Evolutionary conservation across 2,329 filamentous ascomycete genomes (phyloP).

Genomic region (Lecanicillium sp.): DNA sequence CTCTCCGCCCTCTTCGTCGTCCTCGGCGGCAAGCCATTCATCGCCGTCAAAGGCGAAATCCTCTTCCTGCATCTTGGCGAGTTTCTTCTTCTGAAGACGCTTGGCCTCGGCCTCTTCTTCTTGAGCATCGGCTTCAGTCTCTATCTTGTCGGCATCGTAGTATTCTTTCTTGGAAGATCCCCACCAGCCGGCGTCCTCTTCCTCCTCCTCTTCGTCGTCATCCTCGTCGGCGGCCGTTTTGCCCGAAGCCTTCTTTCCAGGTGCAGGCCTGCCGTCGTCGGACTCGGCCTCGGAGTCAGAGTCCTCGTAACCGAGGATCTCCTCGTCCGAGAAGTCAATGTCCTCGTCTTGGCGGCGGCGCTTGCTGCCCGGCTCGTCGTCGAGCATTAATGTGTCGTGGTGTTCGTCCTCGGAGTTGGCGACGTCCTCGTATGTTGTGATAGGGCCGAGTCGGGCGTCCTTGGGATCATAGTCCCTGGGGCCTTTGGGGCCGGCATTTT

Average conservation of each 20-base stretch:
- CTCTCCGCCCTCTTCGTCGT: conserved; percentile 46
- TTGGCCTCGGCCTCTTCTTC: conserved; percentile 91
- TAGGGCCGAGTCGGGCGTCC: conserved; percentile 56
- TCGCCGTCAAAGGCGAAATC: conserved; percentile 91
- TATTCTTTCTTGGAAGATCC: conserved; percentile 84
- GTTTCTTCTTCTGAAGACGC: conserved; percentile 82
- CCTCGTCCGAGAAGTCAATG: conserved; percentile 57
- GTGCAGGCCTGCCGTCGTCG: conserved; percentile 39
- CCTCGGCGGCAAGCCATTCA: conserved; percentile 66
- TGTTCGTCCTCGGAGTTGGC: conserved; percentile 94
- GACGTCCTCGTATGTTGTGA: conserved; percentile 71
- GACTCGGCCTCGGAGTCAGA: conserved; percentile 33
- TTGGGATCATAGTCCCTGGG: conserved; percentile 49
- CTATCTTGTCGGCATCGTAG: conserved; percentile 76
- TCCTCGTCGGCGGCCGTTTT: conserved; percentile 42
- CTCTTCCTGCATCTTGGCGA: conserved; percentile 80
- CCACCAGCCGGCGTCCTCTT: conserved; percentile 67
- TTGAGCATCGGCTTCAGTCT: conserved; percentile 63
- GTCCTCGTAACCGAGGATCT: conserved; percentile 46
- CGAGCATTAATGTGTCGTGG: conserved; percentile 78
- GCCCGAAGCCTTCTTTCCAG: conserved; percentile 19
- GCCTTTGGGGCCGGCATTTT: conserved; percentile 37
- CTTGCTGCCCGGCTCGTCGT: conserved; percentile 75
- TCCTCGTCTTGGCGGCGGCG: conserved; percentile 66
- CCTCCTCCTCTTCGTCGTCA: conserved; percentile 43